These are phyloP conservation scores for Pterocarpus santalinus DNA, from an alignment of 306 rosid genomes.

Conservation along the genomic window DNA sequence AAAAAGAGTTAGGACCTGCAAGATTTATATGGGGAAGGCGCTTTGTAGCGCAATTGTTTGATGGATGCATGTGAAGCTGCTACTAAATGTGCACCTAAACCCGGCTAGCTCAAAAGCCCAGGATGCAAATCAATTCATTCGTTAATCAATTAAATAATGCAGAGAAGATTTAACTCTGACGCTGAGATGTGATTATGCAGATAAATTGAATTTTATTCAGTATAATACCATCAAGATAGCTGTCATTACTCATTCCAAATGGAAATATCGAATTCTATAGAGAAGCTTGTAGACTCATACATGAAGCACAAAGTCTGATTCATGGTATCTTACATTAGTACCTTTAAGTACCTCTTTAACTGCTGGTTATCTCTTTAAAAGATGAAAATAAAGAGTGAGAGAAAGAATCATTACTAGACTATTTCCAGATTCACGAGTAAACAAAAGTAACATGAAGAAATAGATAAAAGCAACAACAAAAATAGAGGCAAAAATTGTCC, in stretches of 20 bases:
- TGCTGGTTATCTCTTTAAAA: neutral
- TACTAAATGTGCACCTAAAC: constrained; percentile 15
- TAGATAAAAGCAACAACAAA: neutral
- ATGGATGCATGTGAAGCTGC: constrained; percentile 46
- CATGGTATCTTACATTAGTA: constrained; percentile 17
- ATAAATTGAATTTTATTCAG: constrained; percentile 25
- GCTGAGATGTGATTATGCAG: constrained; percentile 35
- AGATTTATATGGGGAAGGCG: neutral
- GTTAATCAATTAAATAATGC: constrained; percentile 4
- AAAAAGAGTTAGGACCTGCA: constrained; percentile 6
- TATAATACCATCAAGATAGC: constrained; percentile 41
- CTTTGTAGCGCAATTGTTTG: constrained; percentile 21
- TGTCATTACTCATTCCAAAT: constrained; percentile 47
- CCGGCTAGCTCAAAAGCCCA: neutral
- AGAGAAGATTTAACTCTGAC: constrained; percentile 17
- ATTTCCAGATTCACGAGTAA: neutral
- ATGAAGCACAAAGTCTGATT: constrained; percentile 29
- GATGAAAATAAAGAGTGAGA: neutral
- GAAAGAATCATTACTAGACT: neutral
- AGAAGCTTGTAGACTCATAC: constrained; percentile 12
- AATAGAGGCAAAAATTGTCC: constrained; percentile 36
- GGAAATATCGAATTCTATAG: constrained; percentile 12
- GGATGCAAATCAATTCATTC: neutral
- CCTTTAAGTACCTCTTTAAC: neutral
- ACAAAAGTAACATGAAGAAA: neutral